Evolutionary conservation across 345 rosid species (phyloP), one percentile per base, ranked within the genome.

Genomic region (Anastatica hierochuntica): DNA sequence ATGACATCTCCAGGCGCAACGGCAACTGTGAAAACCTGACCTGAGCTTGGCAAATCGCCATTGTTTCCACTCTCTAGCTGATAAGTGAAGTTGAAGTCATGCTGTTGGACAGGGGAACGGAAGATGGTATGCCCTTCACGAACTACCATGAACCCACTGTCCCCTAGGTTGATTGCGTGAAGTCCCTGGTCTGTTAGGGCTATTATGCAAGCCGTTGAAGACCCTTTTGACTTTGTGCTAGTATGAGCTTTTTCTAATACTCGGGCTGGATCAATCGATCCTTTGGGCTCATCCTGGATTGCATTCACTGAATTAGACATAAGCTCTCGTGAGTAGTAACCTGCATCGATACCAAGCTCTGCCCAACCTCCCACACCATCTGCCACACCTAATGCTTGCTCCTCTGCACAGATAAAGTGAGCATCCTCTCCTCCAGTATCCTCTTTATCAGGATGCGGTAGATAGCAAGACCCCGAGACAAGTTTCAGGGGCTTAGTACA

Each of bases 311-410:
- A 81, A 69, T 92, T 72, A 39, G 90, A 85, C 98, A 92, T 88
- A 62, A 92, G 94, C 65, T 92, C 96, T 49, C 95, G 74, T 13
- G 98, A 88, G 62, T 83, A 92, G 37, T 0, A 58, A 54, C 98
- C 98, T 10, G 98, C 45, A 73, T 92, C 83, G 43, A 92, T 79
- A 56, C 98, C 98, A 10, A 69, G 78, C 64, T 78, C 92, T 10
- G 97, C 98, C 98, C 98, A 92, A 24, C 96, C 98, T 39, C 98
- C 98, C 67, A 92, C 98, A 45, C 97, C 98, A 72, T 92, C 98
- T 27, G 98, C 98, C 65, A 88, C 86, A 38, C 96, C 96, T 26
- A 92, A 45, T 10, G 95, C 98, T 43, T 92, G 94, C 62, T 79
- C 82, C 58, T 88, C 84, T 10, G 74, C 29, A 62, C 94, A 88